Percentiles rank a stretch among this genome's conserved stretches.
Conservation (phyloP, 331 rosid genomes). For the Malus hybrid region DNA sequence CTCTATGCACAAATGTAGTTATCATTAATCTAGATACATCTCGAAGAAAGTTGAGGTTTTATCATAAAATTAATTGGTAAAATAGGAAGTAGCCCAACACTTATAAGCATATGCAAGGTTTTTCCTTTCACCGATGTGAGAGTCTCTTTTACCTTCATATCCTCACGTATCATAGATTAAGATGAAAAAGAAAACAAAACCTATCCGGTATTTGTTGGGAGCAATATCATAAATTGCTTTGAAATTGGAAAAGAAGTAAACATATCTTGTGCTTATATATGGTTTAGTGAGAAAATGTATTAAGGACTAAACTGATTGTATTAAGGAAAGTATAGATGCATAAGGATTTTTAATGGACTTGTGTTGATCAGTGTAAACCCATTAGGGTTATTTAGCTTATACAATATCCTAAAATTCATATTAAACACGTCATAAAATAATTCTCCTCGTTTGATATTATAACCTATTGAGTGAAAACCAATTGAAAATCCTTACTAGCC, state of each 20-base stretch:
- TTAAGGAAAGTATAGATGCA: not conserved
- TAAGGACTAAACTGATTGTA: not conserved
- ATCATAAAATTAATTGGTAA: no score
- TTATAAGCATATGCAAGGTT: no score
- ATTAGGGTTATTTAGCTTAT: not conserved
- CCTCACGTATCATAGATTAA: not conserved
- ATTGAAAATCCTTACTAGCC: not conserved
- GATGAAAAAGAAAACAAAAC: not conserved
- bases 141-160: no score
- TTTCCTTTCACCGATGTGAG: no score
- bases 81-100: no score
- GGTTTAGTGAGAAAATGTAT: not conserved
- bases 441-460: not conserved
- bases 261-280: not conserved
- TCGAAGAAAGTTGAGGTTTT: no score
- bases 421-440: not conserved
- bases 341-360: not conserved
- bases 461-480: not conserved
- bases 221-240: not conserved
- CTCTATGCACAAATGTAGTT: not conserved
- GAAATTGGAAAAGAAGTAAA: not conserved
- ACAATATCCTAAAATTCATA: not conserved
- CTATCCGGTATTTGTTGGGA: not conserved
- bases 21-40: not conserved
- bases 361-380: not conserved